Evolutionary conservation across 1,284 basidiomycete species (phyloP).

Genomic region (Retiboletus fuscus): DNA sequence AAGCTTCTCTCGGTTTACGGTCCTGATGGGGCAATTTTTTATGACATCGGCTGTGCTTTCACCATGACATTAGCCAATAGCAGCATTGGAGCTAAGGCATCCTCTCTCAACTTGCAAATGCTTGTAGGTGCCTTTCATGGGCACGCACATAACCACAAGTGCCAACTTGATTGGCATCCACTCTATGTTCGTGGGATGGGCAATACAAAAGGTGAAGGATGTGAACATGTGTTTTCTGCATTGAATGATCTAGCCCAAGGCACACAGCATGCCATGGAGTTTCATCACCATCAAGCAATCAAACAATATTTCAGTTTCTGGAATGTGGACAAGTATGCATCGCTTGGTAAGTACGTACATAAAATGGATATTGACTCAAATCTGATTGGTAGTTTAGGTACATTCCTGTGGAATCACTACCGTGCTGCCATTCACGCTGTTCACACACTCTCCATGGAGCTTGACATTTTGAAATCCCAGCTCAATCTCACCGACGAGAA

Average conservation of each 20-base stretch:
- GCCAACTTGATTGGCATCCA: slow-evolving; percentile 17
- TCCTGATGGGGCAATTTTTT: slow-evolving; percentile 12
- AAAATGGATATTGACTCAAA: no score
- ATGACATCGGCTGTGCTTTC: slow-evolving; percentile 28
- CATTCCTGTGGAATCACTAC: neutral
- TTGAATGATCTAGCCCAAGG: slow-evolving; percentile 17
- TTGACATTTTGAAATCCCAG: neutral
- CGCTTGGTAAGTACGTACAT: no score
- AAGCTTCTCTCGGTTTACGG: slow-evolving; percentile 14
- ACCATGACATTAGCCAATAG: neutral
- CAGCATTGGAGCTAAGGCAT: neutral
- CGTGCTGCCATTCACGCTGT: neutral
- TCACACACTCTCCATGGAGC: neutral
- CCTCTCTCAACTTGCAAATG: slow-evolving; percentile 6
- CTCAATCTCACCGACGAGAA: neutral
- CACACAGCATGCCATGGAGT: slow-evolving; percentile 6
- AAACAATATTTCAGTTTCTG: slow-evolving; percentile 28
- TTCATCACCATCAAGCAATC: slow-evolving; percentile 25
- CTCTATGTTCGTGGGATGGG: slow-evolving; percentile 18
- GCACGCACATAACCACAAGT: slow-evolving; percentile 40
- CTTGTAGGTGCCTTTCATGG: slow-evolving; percentile 46
- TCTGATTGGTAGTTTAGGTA: no score
- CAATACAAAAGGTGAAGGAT: neutral
- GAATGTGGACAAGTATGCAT: slow-evolving; percentile 25
- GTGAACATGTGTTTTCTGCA: slow-evolving; percentile 25